Evolutionary conservation across 108 stramenopile genomes (phyloP).

Genomic region (Heterococcus sp.): DNA sequence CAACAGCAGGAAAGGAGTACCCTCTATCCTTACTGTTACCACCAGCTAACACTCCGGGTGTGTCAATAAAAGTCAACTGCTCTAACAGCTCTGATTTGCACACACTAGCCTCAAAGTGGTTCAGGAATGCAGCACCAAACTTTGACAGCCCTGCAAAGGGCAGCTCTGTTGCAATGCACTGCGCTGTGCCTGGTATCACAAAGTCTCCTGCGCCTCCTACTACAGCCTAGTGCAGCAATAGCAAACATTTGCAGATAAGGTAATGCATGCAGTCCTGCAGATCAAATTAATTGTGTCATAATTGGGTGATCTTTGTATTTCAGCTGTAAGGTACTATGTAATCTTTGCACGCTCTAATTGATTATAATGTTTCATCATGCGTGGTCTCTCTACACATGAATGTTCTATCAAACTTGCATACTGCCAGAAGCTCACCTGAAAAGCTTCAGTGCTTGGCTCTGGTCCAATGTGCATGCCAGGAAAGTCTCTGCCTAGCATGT

Average conservation of each 20-base stretch:
- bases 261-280: too few species aligned
- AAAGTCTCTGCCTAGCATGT: constrained; percentile 51
- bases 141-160: constrained; percentile 39
- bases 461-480: constrained; percentile 53
- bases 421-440: constrained; percentile 25
- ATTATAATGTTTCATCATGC: too few species aligned
- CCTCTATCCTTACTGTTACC: constrained; percentile 41
- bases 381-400: too few species aligned
- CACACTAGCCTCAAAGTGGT: constrained; percentile 41
- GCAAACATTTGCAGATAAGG: too few species aligned
- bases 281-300: too few species aligned
- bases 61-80: constrained; percentile 47
- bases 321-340: too few species aligned
- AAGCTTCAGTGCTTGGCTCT: constrained; percentile 46
- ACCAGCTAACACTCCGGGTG: constrained; percentile 46
- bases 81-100: constrained; percentile 32
- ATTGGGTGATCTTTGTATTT: too few species aligned
- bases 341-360: too few species aligned
- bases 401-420: too few species aligned
- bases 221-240: constrained; percentile 24
- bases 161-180: constrained; percentile 43
- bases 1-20: constrained; percentile 42
- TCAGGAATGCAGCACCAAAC: constrained; percentile 45
- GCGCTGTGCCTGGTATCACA: constrained; percentile 44
- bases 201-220: constrained; percentile 15